Evolutionary conservation across 306 rosid species (phyloP), one percentile per base, ranked within the genome.

Genomic region (Acacia confusa): DNA sequence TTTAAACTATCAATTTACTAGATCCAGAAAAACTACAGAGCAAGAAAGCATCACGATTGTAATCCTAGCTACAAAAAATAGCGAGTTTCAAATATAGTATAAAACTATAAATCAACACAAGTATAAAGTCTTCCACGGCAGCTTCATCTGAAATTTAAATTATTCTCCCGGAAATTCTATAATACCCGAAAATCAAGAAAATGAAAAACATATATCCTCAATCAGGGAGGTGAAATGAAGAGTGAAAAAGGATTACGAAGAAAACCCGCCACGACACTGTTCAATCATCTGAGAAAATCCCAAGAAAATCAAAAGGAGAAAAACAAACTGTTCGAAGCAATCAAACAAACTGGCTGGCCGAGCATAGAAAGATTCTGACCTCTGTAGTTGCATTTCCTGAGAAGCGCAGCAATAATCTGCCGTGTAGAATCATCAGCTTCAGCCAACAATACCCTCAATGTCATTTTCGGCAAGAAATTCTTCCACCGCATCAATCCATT

Each of bases 351-450:
- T 10, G 27, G 30, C 1, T 6, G 40, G 22, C 52, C 0, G 15
- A 28, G 9, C 40, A 22, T 24, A 52, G 1, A 48, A n/a, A 16
- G 25, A 66, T 36, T 72, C 84, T 7, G 6, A 96, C 99, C 99
- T 92, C 86, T 92, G 83, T 93, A 96, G 84, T 89, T 84, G 79
- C 98, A 96, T 88, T 96, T 96, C 75, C 98, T 89, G 24, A 96
- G 98, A 84, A 96, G 97, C 27, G 98, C 97, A 12, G 94, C 81
- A 12, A 96, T 90, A 83, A 96, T 92, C 86, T 96, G 99, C 47
- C 99, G 87, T 4, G 99, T 96, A 58, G 94, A 96, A 40, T 96
- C 99, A 81, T 96, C 99, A 5, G 99, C 91, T 82, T 96, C 99
- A 40, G 92, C 97, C 77, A 96, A 83, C 61, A 96, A 80, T 2